phyloP scores from a whole-genome alignment of 108 stramenopile genomes.

The Cylindrotheca closterium region DNA sequence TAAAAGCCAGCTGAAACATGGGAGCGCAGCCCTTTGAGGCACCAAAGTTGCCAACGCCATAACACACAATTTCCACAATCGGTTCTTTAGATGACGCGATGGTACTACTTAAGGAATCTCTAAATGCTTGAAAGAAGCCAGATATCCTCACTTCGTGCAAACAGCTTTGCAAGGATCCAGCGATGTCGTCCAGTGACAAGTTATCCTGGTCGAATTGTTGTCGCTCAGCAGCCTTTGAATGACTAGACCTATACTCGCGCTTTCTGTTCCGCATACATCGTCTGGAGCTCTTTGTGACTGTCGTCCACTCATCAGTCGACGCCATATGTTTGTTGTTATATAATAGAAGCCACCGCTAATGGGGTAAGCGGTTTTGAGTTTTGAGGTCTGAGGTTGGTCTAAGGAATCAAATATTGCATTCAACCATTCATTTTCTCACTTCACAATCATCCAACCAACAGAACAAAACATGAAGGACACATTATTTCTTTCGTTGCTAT shows the following conservation, averaged over 20 bases:
- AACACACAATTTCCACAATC: slow-evolving; percentile 33
- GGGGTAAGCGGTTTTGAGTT: too few species aligned
- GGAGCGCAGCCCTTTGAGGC: slow-evolving; percentile 25
- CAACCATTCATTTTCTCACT: too few species aligned
- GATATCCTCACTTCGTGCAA: background rate
- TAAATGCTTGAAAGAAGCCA: slow-evolving; percentile 9
- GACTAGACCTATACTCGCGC: too few species aligned
- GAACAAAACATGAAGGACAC: too few species aligned
- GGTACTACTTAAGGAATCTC: background rate
- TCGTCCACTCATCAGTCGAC: slow-evolving; percentile 21
- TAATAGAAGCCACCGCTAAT: too few species aligned
- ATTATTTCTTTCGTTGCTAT: too few species aligned
- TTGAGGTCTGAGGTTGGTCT: too few species aligned
- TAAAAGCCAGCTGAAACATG: slow-evolving; percentile 44
- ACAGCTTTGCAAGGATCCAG: background rate
- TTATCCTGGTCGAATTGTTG: background rate
- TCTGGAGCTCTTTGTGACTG: slow-evolving; percentile 17
- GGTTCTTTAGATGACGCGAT: background rate
- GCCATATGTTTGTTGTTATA: background rate
- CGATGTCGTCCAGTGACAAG: slow-evolving; percentile 9
- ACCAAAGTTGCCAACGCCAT: slow-evolving; percentile 53
- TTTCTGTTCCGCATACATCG: slow-evolving; percentile 17
- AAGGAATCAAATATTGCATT: too few species aligned
- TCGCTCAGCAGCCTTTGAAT: too few species aligned
- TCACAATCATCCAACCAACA: too few species aligned